Evolutionary conservation across 495 filamentous ascomycete species (phyloP).

Genomic region (Penicillium pulvis): DNA sequence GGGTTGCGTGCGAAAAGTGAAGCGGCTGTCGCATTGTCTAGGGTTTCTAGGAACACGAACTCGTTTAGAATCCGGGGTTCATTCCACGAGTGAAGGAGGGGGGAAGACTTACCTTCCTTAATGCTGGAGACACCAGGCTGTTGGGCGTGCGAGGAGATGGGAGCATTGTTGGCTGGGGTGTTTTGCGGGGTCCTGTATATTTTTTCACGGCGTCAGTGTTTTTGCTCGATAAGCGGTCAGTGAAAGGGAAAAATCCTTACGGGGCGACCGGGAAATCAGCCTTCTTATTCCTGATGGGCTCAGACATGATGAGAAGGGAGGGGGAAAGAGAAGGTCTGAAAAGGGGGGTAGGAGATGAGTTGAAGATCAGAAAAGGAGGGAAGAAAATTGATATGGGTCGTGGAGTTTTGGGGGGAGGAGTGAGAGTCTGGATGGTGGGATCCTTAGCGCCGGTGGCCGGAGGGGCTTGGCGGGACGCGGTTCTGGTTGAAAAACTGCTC

Average conservation of each 20-base stretch:
- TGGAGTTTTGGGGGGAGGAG: slow-evolving; percentile 37
- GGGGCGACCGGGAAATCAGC: slow-evolving; percentile 78
- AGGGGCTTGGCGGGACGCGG: slow-evolving; percentile 50
- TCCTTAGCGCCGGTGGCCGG: slow-evolving; percentile 52
- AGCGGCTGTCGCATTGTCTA: slow-evolving; percentile 83
- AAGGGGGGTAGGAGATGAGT: slow-evolving; percentile 19
- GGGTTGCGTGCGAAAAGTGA: slow-evolving; percentile 94
- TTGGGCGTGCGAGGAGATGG: slow-evolving; percentile 96
- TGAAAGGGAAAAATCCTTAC: slow-evolving; percentile 55
- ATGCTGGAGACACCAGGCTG: slow-evolving; percentile 94
- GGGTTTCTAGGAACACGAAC: slow-evolving; percentile 64
- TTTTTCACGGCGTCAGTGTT: slow-evolving; percentile 24
- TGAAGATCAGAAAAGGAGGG: slow-evolving; percentile 32
- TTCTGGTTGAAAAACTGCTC: slow-evolving; percentile 43
- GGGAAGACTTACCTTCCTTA: slow-evolving; percentile 79
- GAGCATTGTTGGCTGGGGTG: slow-evolving; percentile 90
- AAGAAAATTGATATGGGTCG: slow-evolving; percentile 43
- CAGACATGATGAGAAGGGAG: slow-evolving; percentile 62
- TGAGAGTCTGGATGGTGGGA: slow-evolving; percentile 49
- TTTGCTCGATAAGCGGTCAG: slow-evolving; percentile 25
- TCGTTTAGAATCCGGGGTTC: slow-evolving; percentile 15
- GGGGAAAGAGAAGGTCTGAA: slow-evolving; percentile 1
- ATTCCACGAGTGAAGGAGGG: slow-evolving; percentile 16
- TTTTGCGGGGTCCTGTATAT: slow-evolving; percentile 85
- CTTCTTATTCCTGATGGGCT: slow-evolving; percentile 90